Evolutionary conservation across 345 rosid genomes (phyloP).

Genomic region (Arabidopsis arenosa): DNA sequence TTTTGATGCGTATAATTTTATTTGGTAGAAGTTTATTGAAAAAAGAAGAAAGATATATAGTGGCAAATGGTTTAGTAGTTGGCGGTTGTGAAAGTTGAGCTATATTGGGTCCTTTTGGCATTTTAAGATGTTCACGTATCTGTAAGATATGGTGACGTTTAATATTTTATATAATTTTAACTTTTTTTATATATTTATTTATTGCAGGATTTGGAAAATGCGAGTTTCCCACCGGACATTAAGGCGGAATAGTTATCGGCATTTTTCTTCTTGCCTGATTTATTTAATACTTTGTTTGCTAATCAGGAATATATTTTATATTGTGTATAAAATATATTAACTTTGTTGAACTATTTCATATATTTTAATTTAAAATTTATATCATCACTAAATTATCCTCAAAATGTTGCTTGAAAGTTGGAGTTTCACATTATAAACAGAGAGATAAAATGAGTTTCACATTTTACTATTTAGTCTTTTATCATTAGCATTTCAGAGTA

Average conservation of each 20-base stretch:
- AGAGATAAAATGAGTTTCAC: not conserved
- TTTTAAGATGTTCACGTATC: conserved; percentile 1
- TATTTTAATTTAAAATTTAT: not conserved
- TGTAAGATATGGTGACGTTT: conserved; percentile 1
- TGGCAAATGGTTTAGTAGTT: not conserved
- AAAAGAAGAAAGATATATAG: not conserved
- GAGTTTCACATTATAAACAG: not conserved
- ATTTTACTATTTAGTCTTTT: too few relatives aligned
- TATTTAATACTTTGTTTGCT: not conserved
- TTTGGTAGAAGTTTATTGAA: too few relatives aligned
- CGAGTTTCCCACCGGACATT: conserved; percentile 55
- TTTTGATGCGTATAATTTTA: too few relatives aligned
- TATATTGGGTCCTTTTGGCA: not conserved
- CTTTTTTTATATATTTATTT: too few relatives aligned
- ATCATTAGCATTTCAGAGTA: not conserved
- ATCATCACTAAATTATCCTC: not conserved
- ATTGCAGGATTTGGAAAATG: conserved; percentile 62
- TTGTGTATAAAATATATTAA: not conserved
- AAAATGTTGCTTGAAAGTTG: not conserved
- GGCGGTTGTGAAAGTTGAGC: not conserved
- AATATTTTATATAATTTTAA: too few relatives aligned
- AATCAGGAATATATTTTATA: conserved; percentile 13
- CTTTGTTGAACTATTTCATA: not conserved
- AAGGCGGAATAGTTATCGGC: conserved; percentile 9
- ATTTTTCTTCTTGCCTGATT: not conserved